Percentiles rank a stretch among this genome's conserved stretches.
phyloP scores from a whole-genome alignment of 208 protist genomes.

The Giardia muris region DNA sequence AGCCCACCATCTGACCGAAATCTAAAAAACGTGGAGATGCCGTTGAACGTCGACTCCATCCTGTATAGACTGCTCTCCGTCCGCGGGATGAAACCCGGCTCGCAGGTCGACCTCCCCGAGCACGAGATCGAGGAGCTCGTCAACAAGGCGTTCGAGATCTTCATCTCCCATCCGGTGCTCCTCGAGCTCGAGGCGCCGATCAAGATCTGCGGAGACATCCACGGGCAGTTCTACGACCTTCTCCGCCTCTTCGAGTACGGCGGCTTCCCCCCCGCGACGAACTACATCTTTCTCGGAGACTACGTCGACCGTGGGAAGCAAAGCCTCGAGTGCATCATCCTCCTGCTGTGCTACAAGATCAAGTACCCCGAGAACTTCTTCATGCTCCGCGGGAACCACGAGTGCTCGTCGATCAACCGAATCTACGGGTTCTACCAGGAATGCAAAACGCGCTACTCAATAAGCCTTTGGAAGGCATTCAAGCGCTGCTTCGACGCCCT shows the following conservation, averaged over 20 bases:
- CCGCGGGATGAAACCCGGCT: conserved; percentile 25
- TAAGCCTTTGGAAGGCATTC: conserved; percentile 93
- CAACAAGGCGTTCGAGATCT: conserved; percentile 40
- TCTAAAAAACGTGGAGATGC: background rate
- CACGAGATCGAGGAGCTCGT: conserved; percentile 35
- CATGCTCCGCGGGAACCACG: conserved; percentile 93
- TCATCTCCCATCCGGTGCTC: conserved; percentile 50
- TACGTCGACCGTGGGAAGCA: conserved; percentile 98
- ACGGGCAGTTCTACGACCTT: conserved; percentile 97
- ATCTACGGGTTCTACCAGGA: conserved; percentile 98
- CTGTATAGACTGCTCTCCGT: conserved; percentile 6
- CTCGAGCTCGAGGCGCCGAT: conserved; percentile 52
- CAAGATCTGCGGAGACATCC: conserved; percentile 70
- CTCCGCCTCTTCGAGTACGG: conserved; percentile 96
- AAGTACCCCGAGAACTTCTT: conserved; percentile 70
- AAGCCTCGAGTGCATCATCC: conserved; percentile 81
- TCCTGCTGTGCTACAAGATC: conserved; percentile 46
- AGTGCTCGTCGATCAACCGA: conserved; percentile 85
- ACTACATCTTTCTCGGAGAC: conserved; percentile 99
- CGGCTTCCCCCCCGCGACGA: conserved; percentile 87
- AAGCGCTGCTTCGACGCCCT: conserved; percentile 95
- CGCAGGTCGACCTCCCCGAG: conserved; percentile 24
- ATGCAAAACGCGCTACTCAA: conserved; percentile 74
- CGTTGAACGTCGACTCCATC: conserved; percentile 21
- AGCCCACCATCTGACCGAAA: too few relatives aligned